Conservation (phyloP, 306 rosid species). For the peach (Prunus persica) region Prunus_persica_NCBIv2 NC_034013.1:14440501-14441000, state of each 20-base stretch:
- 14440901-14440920: conserved; percentile 10
- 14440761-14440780: no score
- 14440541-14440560: background rate
- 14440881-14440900: conserved; percentile 50
- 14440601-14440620: conserved; percentile 23
- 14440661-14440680: conserved; percentile 50
- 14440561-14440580: background rate
- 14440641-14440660: conserved; percentile 35
- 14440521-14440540: conserved; percentile 8
- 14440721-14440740: conserved; percentile 25
- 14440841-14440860: conserved; percentile 21
- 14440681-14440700: conserved; percentile 37
- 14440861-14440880: conserved; percentile 67
- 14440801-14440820: background rate
- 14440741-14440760: background rate
- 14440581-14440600: conserved; percentile 12
- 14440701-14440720: conserved; percentile 46
- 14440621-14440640: conserved; percentile 31
- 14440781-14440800: background rate
- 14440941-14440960: conserved; percentile 56
- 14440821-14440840: conserved; percentile 39
- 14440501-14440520: conserved; percentile 3
- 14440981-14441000: conserved; percentile 68
- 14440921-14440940: background rate
- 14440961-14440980: conserved; percentile 81